Conservation (phyloP, 2,329 filamentous ascomycete genomes). For the Atkinsonella hypoxylon region DNA sequence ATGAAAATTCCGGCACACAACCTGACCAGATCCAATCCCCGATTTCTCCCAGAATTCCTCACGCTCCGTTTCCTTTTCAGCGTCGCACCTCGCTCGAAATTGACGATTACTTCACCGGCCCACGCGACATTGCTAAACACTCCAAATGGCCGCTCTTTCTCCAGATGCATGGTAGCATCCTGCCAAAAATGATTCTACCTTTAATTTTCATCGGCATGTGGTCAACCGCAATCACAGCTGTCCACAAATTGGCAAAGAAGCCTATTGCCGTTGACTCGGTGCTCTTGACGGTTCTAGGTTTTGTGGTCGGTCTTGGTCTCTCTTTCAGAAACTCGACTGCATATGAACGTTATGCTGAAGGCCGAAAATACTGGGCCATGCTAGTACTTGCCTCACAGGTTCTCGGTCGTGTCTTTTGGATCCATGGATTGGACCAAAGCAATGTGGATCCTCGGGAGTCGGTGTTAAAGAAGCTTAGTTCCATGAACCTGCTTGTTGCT, state of each 20-base stretch:
- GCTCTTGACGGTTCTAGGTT: constrained; percentile 66
- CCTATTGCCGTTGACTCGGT: constrained; percentile 28
- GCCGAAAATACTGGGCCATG: constrained; percentile 50
- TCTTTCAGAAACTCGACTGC: constrained; percentile 68
- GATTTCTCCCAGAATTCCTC: constrained; percentile 1
- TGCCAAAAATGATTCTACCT: constrained; percentile 63
- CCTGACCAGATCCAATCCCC: background rate
- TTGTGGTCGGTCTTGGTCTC: constrained; percentile 67
- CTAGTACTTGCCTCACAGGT: constrained; percentile 51
- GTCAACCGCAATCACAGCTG: constrained; percentile 51
- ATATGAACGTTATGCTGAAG: constrained; percentile 61
- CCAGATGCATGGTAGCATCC: constrained; percentile 62
- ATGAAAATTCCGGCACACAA: background rate
- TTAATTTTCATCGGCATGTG: constrained; percentile 49
- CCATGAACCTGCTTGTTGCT: constrained; percentile 66
- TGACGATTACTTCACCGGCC: constrained; percentile 53
- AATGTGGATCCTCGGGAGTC: constrained; percentile 46
- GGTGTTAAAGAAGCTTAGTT: constrained; percentile 58
- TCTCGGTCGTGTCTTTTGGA: constrained; percentile 71
- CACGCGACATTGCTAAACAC: constrained; percentile 58
- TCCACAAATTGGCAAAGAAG: constrained; percentile 28
- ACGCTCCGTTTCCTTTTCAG: constrained; percentile 6
- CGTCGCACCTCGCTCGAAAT: constrained; percentile 32
- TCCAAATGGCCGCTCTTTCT: constrained; percentile 68
- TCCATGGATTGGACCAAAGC: constrained; percentile 53